Percentiles rank a stretch among this genome's conserved stretches.
These are phyloP conservation scores for Clitopilus passeckerianus DNA, from an alignment of 768 basidiomycete species.

Conservation along the genomic window DNA sequence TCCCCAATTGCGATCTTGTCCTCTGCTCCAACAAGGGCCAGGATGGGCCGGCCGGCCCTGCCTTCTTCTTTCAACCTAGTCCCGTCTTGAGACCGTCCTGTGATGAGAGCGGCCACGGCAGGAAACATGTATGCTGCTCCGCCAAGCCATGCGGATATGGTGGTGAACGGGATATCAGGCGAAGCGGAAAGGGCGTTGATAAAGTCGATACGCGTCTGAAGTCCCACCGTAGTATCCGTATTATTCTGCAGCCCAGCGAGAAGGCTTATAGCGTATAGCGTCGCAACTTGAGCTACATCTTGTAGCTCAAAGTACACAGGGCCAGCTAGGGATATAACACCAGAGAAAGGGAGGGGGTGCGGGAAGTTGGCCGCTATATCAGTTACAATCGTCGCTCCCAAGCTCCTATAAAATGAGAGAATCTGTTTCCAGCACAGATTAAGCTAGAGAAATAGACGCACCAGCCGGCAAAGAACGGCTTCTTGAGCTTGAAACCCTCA, in stretches of 20 bases:
- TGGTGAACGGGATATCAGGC: slow-evolving; percentile 18
- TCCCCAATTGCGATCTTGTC: slow-evolving; percentile 22
- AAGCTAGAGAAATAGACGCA: slow-evolving; percentile 9
- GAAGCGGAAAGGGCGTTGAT: slow-evolving; percentile 19
- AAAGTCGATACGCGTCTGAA: slow-evolving; percentile 17
- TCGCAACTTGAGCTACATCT: slow-evolving; percentile 15
- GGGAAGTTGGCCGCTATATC: slow-evolving; percentile 21
- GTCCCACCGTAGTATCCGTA: slow-evolving; percentile 14
- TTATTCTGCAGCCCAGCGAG: slow-evolving; percentile 17
- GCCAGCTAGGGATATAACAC: slow-evolving; percentile 20
- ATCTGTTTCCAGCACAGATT: not conserved
- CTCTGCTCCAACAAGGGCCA: slow-evolving; percentile 17
- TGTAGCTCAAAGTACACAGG: slow-evolving; percentile 19
- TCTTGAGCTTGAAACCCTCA: slow-evolving; percentile 21
- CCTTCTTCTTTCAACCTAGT: slow-evolving; percentile 20
- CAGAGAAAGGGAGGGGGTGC: slow-evolving; percentile 19
- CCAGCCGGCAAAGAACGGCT: slow-evolving; percentile 27
- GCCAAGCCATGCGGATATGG: slow-evolving; percentile 19
- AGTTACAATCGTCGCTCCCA: slow-evolving; percentile 19
- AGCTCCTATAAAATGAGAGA: not conserved
- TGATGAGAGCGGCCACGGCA: slow-evolving; percentile 12
- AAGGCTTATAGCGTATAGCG: slow-evolving; percentile 11
- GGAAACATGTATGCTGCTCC: slow-evolving; percentile 14
- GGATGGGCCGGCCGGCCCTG: slow-evolving; percentile 19
- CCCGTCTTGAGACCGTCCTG: slow-evolving; percentile 20